phyloP scores from a whole-genome alignment of 2,329 filamentous ascomycete genomes.

The Massarina eburnea region DNA sequence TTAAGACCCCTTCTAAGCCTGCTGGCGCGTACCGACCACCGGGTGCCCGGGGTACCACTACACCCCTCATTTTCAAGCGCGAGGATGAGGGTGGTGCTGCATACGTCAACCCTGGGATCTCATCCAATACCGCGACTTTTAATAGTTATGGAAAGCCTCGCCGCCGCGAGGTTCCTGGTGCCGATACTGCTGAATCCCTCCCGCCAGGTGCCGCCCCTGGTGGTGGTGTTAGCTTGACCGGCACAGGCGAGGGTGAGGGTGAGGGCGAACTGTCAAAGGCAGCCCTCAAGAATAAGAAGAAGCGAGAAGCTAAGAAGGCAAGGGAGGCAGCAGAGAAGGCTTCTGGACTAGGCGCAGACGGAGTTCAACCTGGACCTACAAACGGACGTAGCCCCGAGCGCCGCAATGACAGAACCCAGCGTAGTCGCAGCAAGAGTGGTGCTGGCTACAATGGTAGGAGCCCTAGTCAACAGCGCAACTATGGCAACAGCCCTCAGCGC shows the following conservation, averaged over 20 bases:
- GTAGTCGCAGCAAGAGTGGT: slow-evolving; percentile 49
- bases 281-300: slow-evolving; percentile 97
- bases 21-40: slow-evolving; percentile 96
- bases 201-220: slow-evolving; percentile 70
- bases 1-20: slow-evolving; percentile 94
- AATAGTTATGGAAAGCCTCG: slow-evolving; percentile 79
- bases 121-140: slow-evolving; percentile 56
- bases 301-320: slow-evolving; percentile 88
- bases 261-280: slow-evolving; percentile 80
- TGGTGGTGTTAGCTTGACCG: slow-evolving; percentile 66
- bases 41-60: slow-evolving; percentile 83
- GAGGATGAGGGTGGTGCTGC: slow-evolving; percentile 95
- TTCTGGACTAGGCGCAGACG: slow-evolving; percentile 35
- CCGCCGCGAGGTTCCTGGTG: slow-evolving; percentile 82
- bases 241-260: slow-evolving; percentile 64
- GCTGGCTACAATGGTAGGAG: slow-evolving; percentile 25
- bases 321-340: slow-evolving; percentile 70
- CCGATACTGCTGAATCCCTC: slow-evolving; percentile 67
- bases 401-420: slow-evolving; percentile 56
- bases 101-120: slow-evolving; percentile 77
- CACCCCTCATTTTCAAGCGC: slow-evolving; percentile 92
- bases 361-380: slow-evolving; percentile 26
- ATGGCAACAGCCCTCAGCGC: slow-evolving; percentile 27
- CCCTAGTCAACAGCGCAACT: slow-evolving; percentile 34
- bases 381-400: slow-evolving; percentile 65